Conservation (phyloP, 2,329 filamentous ascomycete genomes). For the Clonostachys chloroleuca region DNA sequence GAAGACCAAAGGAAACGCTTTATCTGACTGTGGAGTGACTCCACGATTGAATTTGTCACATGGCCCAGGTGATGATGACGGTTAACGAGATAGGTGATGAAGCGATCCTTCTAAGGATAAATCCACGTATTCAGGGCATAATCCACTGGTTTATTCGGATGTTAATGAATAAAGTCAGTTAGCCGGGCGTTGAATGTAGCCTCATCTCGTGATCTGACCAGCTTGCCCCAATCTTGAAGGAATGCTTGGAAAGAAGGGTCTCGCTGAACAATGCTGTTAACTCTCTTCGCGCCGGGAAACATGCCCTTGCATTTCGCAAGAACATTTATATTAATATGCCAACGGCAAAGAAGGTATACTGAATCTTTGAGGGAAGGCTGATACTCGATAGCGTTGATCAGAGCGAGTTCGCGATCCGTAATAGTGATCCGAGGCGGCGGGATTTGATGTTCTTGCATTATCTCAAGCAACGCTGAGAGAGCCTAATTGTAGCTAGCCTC, state of each 20-base stretch:
- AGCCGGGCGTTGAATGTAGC: neutral
- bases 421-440: neutral
- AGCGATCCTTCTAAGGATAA: neutral
- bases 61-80: neutral
- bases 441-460: neutral
- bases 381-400: neutral
- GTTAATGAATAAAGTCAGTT: neutral
- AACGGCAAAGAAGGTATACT: neutral
- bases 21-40: neutral
- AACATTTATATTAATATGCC: neutral
- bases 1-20: neutral
- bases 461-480: too few relatives aligned
- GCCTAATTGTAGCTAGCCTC: neutral
- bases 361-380: neutral
- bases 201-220: neutral
- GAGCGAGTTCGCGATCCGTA: neutral
- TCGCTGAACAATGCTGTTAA: too few relatives aligned
- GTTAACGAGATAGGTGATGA: neutral
- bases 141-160: neutral
- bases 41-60: neutral
- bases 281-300: too few relatives aligned
- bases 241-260: too few relatives aligned
- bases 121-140: neutral
- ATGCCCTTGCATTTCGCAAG: too few relatives aligned
- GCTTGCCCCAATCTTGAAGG: too few relatives aligned